phyloP scores from a whole-genome alignment of 495 filamentous ascomycete species.

The Durotheca rogersii region DNA sequence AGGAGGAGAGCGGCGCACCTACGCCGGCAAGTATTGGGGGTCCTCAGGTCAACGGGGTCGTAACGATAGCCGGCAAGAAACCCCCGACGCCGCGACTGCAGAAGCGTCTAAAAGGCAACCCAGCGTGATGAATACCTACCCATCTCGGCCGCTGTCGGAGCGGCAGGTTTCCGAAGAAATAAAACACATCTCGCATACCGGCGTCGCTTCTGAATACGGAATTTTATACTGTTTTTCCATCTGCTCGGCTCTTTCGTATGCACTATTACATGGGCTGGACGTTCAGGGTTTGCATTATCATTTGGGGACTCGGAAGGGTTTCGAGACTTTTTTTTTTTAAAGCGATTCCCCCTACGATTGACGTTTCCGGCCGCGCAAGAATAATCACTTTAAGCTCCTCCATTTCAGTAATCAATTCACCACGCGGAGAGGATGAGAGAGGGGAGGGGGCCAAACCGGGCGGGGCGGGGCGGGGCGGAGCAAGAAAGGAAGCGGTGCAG shows the following conservation, averaged over 20 bases:
- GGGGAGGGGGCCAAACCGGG: too few relatives aligned
- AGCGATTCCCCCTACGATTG: conserved; percentile 32
- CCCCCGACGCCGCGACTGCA: conserved; percentile 49
- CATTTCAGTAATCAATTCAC: conserved; percentile 6
- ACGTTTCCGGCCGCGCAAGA: conserved; percentile 23
- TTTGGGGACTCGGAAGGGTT: conserved; percentile 19
- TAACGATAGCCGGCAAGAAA: conserved; percentile 39
- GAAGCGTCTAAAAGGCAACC: conserved; percentile 48
- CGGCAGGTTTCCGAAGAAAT: not conserved
- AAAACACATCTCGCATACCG: conserved; percentile 15
- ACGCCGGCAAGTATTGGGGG: conserved; percentile 43
- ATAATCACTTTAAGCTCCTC: conserved; percentile 23
- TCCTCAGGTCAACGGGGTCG: conserved; percentile 49
- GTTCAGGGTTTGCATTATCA: conserved; percentile 29
- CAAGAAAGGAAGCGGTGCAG: too few relatives aligned
- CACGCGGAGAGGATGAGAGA: conserved; percentile 18
- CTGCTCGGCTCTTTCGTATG: conserved; percentile 26
- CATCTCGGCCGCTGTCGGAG: not conserved
- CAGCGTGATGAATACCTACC: conserved; percentile 30
- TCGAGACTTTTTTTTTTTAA: conserved; percentile 23
- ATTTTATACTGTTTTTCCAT: conserved; percentile 23
- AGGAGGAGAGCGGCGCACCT: conserved; percentile 59
- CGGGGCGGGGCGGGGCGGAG: too few relatives aligned
- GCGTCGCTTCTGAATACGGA: conserved; percentile 26
- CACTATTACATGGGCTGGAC: conserved; percentile 27